phyloP scores from a whole-genome alignment of 2,329 filamentous ascomycete species.

The Ilyonectria sp. region DNA sequence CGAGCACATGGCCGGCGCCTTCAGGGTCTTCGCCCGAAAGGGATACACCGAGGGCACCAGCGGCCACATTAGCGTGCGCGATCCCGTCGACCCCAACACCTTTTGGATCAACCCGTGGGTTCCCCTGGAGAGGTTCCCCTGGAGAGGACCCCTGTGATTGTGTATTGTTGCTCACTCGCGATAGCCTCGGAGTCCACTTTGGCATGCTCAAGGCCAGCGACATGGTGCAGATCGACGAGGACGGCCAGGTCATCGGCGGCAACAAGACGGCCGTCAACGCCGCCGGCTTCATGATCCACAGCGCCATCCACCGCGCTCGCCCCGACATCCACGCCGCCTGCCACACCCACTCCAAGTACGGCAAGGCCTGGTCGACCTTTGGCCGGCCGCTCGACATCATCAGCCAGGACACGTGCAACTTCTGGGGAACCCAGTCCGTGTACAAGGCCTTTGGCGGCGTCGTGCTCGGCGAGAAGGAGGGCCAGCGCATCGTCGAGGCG shows the following conservation, averaged over 20 bases:
- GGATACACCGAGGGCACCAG: conserved; percentile 72
- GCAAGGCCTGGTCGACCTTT: conserved; percentile 74
- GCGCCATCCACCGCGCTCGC: conserved; percentile 70
- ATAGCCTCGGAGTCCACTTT: conserved; percentile 60
- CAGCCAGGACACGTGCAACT: conserved; percentile 70
- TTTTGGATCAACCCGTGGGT: conserved; percentile 68
- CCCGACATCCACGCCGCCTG: conserved; percentile 72
- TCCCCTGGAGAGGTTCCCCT: conserved; percentile 52
- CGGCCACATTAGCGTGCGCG: conserved; percentile 74
- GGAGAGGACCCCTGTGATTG: conserved; percentile 68
- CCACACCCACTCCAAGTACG: conserved; percentile 70
- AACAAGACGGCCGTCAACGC: conserved; percentile 69
- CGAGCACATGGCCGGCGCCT: conserved; percentile 60
- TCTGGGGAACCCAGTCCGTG: conserved; percentile 69
- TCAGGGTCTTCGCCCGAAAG: conserved; percentile 60
- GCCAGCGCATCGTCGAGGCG: conserved; percentile 68
- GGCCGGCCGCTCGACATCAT: conserved; percentile 71
- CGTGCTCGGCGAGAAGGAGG: conserved; percentile 72
- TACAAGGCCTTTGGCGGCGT: conserved; percentile 74
- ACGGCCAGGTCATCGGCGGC: conserved; percentile 71
- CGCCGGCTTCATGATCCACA: conserved; percentile 74
- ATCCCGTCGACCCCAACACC: conserved; percentile 69
- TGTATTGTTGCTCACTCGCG: conserved; percentile 46
- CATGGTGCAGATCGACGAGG: conserved; percentile 72
- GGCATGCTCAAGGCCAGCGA: conserved; percentile 71